These are phyloP conservation scores for Silene uniflora DNA, from an alignment of 148 eudicot species.

Conservation along the genomic window DNA sequence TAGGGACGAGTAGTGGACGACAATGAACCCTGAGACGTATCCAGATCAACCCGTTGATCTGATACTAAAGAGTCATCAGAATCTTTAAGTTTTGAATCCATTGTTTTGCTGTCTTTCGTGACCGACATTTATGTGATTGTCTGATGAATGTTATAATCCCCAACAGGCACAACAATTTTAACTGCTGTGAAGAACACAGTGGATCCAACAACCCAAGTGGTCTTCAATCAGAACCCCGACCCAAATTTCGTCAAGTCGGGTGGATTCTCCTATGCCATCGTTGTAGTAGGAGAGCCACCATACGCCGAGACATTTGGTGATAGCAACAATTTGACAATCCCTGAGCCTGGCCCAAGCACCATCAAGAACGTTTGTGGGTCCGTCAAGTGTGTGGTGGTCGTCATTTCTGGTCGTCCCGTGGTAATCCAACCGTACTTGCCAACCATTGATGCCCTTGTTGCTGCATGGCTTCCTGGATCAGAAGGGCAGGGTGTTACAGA, in stretches of 20 bases:
- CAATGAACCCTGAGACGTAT: no score
- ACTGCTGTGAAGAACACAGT: slow-evolving; percentile 27
- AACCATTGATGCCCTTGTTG: slow-evolving; percentile 38
- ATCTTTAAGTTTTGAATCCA: no score
- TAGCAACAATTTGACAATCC: slow-evolving; percentile 39
- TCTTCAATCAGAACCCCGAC: slow-evolving; percentile 35
- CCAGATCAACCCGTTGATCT: no score
- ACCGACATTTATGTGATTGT: no score
- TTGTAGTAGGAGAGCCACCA: slow-evolving; percentile 56
- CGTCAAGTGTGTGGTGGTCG: slow-evolving; percentile 44
- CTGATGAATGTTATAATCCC: background rate
- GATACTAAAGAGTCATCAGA: no score
- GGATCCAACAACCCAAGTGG: slow-evolving; percentile 35
- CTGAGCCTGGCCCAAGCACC: slow-evolving; percentile 32
- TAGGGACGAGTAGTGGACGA: no score
- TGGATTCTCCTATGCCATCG: slow-evolving; percentile 50
- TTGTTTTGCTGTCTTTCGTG: no score
- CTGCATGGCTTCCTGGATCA: slow-evolving; percentile 48
- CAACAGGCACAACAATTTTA: slow-evolving; percentile 27
- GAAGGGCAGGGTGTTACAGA: slow-evolving; percentile 49
- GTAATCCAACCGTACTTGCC: slow-evolving; percentile 41
- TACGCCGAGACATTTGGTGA: slow-evolving; percentile 44
- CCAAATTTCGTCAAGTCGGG: slow-evolving; percentile 27
- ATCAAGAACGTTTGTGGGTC: slow-evolving; percentile 34
- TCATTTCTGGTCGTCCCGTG: slow-evolving; percentile 48